Evolutionary conservation across 768 basidiomycete species (phyloP).

Genomic region (Leccinum subtestaceum): DNA sequence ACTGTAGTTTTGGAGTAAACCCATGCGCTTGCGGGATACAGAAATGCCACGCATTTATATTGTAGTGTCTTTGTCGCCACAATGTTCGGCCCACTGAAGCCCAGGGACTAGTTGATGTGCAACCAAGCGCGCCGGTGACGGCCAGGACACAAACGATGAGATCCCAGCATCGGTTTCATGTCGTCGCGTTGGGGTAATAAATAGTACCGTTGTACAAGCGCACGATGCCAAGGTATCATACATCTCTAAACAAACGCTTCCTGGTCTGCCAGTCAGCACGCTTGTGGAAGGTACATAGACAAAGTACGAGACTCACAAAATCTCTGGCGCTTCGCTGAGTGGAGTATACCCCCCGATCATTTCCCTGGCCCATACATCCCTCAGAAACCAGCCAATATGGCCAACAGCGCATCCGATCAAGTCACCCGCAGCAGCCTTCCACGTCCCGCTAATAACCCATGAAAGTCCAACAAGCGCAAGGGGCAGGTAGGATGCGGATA

Average conservation of each 20-base stretch:
- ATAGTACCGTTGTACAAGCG: constrained; percentile 9
- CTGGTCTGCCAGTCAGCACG: constrained; percentile 34
- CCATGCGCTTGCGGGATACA: not conserved
- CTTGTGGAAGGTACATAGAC: not conserved
- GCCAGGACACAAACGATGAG: not conserved
- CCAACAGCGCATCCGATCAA: constrained; percentile 85
- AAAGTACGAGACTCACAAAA: constrained; percentile 51
- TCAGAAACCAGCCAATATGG: constrained; percentile 79
- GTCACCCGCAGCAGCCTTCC: constrained; percentile 80
- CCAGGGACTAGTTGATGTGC: not conserved
- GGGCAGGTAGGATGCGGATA: constrained; percentile 94
- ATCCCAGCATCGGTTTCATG: not conserved
- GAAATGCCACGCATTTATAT: not conserved
- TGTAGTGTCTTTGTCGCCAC: not conserved
- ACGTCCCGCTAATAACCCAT: constrained; percentile 79
- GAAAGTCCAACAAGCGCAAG: constrained; percentile 86
- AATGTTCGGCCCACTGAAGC: not conserved
- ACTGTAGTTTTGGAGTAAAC: not conserved
- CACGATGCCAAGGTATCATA: constrained; percentile 19
- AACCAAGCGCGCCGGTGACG: not conserved
- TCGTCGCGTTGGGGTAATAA: not conserved
- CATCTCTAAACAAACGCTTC: constrained; percentile 65
- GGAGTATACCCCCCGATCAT: constrained; percentile 74
- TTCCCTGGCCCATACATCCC: constrained; percentile 86
- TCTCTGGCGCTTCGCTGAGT: constrained; percentile 68